These are phyloP conservation scores for Chlamydomonas sp. DNA, from an alignment of 139 green algal species.

Conservation along the genomic window DNA sequence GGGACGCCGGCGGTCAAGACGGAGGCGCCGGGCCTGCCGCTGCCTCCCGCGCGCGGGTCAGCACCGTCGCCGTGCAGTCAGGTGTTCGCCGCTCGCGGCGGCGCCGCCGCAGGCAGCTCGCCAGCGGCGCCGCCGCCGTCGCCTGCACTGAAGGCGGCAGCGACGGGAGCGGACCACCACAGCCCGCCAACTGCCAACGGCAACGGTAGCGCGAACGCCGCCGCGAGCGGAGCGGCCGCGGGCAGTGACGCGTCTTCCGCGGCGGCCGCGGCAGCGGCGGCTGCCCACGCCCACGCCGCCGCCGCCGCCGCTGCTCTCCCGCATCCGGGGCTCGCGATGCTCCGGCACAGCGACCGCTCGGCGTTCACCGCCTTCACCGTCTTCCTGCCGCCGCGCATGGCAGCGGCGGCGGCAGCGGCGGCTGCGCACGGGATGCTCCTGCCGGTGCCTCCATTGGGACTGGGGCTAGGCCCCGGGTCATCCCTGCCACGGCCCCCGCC, in stretches of 20 bases:
- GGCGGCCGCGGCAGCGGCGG: too few relatives aligned
- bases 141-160: too few relatives aligned
- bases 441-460: neutral
- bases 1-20: neutral
- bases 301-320: neutral
- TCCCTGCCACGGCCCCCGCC: too few relatives aligned
- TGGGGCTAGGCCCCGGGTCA: neutral
- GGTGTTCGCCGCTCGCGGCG: too few relatives aligned
- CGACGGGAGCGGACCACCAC: too few relatives aligned
- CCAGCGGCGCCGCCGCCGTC: too few relatives aligned
- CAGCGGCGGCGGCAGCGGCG: neutral
- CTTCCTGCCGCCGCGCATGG: slow-evolving; percentile 23
- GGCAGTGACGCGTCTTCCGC: too few relatives aligned
- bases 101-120: neutral
- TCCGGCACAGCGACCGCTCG: slow-evolving; percentile 37
- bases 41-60: too few relatives aligned
- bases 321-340: neutral
- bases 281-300: neutral
- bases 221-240: neutral
- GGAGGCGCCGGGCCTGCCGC: too few relatives aligned
- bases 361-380: slow-evolving; percentile 49
- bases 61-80: too few relatives aligned
- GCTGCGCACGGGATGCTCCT: neutral
- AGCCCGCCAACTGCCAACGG: neutral
- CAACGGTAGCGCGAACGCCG: neutral